Evolutionary conservation across 441 rosid genomes (phyloP), one percentile per base, ranked within the genome.

Genomic region (Croton setiger): DNA sequence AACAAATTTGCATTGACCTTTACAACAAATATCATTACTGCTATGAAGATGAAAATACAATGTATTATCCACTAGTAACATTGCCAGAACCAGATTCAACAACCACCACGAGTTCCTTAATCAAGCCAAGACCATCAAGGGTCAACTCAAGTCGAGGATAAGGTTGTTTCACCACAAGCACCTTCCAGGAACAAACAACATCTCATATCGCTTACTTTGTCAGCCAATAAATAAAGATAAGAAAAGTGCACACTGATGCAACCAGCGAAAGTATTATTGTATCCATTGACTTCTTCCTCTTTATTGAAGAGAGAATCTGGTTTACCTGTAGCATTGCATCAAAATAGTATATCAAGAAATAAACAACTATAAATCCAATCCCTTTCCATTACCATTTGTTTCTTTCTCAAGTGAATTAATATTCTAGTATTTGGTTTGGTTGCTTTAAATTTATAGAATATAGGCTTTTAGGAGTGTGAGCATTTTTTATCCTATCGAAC

Each of bases 241-340:
- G 97, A 81, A 94, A 92, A 2, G 89, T 87, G 93, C 98, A 94
- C 20, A 86, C 88, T 18, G 99, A 92, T 20, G 98, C 98, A 47
- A 94, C 97, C 9, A 94, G 96, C 66, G 99, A 87, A 70, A 94
- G 96, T 72, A 90, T 86, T 71, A 94, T 82, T 7, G 97, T 83
- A 72, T 94, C 99, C 98, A 90, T 85, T 0, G 99, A 94, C 85
- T 92, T 92, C 82, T 89, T 94, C 86, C 93, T 86, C 89, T 88
- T 92, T 79, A 94, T 94, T 21, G 96, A 80, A 5, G 94, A 67
- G 51, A 94, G 87, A 73, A 94, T 82, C 39, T 81, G 82, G 72
- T 90, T 92, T 74, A 94, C 96, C 98, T 94, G 92, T 83, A 81
- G 33, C 70, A 74, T 69, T 23, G 37, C 14, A n/a, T 67, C 60